Conservation (phyloP, 306 rosid species). For the Erythrophleum fordii region DNA sequence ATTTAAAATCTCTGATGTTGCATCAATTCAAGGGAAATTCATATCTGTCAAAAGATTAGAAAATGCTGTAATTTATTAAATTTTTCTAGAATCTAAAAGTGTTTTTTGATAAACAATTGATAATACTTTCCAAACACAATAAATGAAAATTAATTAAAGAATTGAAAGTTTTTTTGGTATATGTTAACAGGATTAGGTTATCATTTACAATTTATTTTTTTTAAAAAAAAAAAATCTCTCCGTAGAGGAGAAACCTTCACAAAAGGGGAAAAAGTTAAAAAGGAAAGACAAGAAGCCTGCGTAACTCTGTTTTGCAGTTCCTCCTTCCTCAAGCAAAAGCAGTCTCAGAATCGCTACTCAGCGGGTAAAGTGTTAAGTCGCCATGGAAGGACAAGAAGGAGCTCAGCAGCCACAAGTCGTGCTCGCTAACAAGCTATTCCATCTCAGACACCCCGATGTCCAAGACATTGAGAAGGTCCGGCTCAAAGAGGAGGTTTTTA, state of each 20-base stretch:
- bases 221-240: not conserved
- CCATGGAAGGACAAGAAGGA: conserved; percentile 85
- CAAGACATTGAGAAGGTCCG: conserved; percentile 91
- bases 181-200: too few relatives aligned
- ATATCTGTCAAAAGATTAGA: too few relatives aligned
- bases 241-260: too few relatives aligned
- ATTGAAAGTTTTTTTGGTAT: too few relatives aligned
- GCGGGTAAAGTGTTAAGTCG: conserved; percentile 10
- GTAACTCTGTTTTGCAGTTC: not conserved
- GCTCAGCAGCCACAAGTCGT: conserved; percentile 80
- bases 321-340: conserved; percentile 50
- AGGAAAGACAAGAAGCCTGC: not conserved
- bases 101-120: too few relatives aligned
- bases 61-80: too few relatives aligned
- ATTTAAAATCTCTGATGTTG: too few relatives aligned
- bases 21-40: too few relatives aligned
- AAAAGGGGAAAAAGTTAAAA: not conserved
- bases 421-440: conserved; percentile 91
- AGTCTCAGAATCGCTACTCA: conserved; percentile 38
- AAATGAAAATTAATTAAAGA: too few relatives aligned
- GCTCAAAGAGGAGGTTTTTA: conserved; percentile 77
- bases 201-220: not conserved
- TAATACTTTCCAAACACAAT: too few relatives aligned
- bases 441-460: conserved; percentile 74
- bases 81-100: too few relatives aligned